phyloP scores from a whole-genome alignment of 2,329 filamentous ascomycete genomes.

The Apiospora koreana region DNA sequence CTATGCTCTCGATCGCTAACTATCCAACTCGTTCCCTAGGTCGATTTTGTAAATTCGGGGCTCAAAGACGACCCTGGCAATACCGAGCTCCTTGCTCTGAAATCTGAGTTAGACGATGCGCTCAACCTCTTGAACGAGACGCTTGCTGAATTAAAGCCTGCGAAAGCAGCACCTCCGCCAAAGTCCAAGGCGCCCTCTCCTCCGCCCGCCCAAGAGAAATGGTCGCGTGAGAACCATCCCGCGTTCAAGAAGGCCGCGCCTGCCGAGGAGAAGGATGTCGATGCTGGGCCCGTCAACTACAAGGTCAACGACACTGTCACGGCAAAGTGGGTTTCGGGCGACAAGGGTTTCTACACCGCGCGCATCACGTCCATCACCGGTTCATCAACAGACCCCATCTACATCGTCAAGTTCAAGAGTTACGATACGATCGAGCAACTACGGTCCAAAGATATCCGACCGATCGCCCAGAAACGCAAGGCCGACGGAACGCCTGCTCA shows the following conservation, averaged over 20 bases:
- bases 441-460: constrained; percentile 79
- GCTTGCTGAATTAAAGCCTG: constrained; percentile 76
- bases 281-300: constrained; percentile 60
- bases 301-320: constrained; percentile 87
- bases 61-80: constrained; percentile 81
- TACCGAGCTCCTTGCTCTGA: constrained; percentile 73
- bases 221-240: constrained; percentile 79
- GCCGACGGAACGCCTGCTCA: constrained; percentile 71
- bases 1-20: not conserved
- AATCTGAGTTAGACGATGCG: constrained; percentile 78
- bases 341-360: constrained; percentile 88
- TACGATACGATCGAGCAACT: constrained; percentile 85
- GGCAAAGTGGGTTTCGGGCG: constrained; percentile 88
- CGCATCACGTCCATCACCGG: constrained; percentile 93
- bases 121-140: constrained; percentile 77
- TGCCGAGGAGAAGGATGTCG: constrained; percentile 53
- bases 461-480: constrained; percentile 80
- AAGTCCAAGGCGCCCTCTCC: constrained; percentile 45
- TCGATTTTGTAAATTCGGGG: constrained; percentile 75
- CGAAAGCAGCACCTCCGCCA: constrained; percentile 48
- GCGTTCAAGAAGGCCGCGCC: constrained; percentile 64
- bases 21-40: constrained; percentile 44
- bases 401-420: constrained; percentile 92
- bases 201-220: constrained; percentile 67
- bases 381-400: constrained; percentile 86